Base-by-base conservation (phyloP, 2,329 filamentous ascomycete species). In the Cladophialophora carrionii region DNA sequence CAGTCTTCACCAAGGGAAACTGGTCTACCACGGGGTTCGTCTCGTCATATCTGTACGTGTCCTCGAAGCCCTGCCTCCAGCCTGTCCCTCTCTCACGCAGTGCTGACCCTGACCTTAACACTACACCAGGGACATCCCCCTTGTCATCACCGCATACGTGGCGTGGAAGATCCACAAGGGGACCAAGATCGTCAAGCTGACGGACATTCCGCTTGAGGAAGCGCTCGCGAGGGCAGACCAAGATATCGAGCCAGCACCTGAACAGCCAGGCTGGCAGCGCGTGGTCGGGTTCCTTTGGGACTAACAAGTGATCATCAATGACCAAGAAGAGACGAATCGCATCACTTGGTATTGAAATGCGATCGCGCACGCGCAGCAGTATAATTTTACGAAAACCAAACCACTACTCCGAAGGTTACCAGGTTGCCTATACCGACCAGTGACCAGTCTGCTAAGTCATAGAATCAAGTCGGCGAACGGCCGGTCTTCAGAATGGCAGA, bases 141-240 rank as follows among this genome's bases (percentile, higher is more conserved):
- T 90, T 8, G 85, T 90, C 0, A 69, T 84, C 0, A 74, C 72
- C 8, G 83, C 84, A 8, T 91, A 84, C 71, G 67, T 83, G 12
- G 81, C 85, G 53, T 91, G 88, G 85, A 91, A 91, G 75, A 74
- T 87, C 41, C 77, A 84, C 72, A 89, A 88, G 73, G 83, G 85
- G 69, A 88, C 88, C 0, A 84, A 83, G 62, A 72, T 85, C 9
- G 77, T 85, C 7, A 74, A 81, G 0, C 74, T 88, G 4, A 75
- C 79, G 10, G 78, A 81, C 4, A 82, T 88, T 43, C 83, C 85
- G 0, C 74, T 88, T 0, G 73, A 76, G 1, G 80, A 82, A 8
- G 85, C 84, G 0, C 78, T 88, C 2, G 77, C 81, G 20, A 82
- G 84, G 57, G 74, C 73, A 6, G 70, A 71, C 0, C 69, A 73